Evolutionary conservation across 805 yeast species (phyloP).

Genomic region (Hanseniaspora occidentalis): DNA sequence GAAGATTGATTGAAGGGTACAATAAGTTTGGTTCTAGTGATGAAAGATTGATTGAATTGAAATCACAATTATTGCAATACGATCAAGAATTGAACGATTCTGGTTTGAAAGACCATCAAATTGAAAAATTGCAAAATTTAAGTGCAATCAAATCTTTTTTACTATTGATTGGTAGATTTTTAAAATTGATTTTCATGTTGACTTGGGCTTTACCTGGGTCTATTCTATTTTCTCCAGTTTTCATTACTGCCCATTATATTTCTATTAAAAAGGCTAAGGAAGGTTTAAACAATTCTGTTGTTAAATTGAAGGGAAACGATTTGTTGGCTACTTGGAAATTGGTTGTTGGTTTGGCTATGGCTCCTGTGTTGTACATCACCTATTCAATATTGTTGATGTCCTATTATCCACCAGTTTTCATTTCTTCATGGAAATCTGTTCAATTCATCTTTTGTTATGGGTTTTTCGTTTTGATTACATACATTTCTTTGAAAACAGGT

Average conservation of each 20-base stretch:
- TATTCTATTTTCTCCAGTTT: conserved; percentile 77
- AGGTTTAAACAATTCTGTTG: conserved; percentile 79
- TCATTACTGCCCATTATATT: conserved; percentile 60
- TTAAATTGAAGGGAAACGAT: conserved; percentile 83
- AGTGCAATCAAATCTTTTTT: conserved; percentile 37
- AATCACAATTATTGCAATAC: conserved; percentile 52
- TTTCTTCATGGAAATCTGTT: conserved; percentile 9
- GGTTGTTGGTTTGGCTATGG: conserved; percentile 73
- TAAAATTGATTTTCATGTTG: conserved; percentile 43
- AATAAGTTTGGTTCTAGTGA: conserved; percentile 51
- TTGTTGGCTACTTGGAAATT: conserved; percentile 97
- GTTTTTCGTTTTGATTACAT: conserved; percentile 63
- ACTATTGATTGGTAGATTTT: conserved; percentile 43
- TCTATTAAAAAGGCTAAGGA: conserved; percentile 60
- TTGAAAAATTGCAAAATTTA: conserved; percentile 37
- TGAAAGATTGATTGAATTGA: conserved; percentile 50
- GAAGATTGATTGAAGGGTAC: conserved; percentile 77
- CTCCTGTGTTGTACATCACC: conserved; percentile 73
- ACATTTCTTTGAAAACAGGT: conserved; percentile 83
- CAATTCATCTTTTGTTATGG: conserved; percentile 44
- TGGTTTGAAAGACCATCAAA: conserved; percentile 54
- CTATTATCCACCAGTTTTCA: conserved; percentile 9
- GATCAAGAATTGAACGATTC: conserved; percentile 51
- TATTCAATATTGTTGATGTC: conserved; percentile 55
- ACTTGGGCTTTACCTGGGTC: conserved; percentile 79